phyloP scores from a whole-genome alignment of 148 eudicot species.

The Chenopodium quinoa region DNA sequence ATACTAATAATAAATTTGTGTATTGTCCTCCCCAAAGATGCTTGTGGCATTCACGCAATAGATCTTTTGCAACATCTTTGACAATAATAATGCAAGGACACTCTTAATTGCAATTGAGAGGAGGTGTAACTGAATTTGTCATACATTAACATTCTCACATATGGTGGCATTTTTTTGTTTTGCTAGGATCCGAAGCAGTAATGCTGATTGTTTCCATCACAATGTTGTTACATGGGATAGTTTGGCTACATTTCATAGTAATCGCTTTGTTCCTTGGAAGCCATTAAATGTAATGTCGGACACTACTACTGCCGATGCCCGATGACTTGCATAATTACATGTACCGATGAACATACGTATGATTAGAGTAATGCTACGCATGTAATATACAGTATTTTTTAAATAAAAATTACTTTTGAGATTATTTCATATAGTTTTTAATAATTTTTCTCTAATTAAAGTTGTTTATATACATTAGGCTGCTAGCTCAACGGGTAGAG shows the following conservation, averaged over 20 bases:
- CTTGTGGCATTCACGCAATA: background rate
- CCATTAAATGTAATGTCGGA: slow-evolving; percentile 7
- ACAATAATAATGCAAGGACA: background rate
- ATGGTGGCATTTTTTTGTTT: background rate
- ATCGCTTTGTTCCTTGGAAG: slow-evolving; percentile 1
- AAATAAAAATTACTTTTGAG: too few species aligned
- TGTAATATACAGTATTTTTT: too few species aligned
- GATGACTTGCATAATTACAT: background rate
- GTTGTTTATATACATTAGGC: too few species aligned
- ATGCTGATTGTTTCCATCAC: background rate
- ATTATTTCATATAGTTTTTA: too few species aligned
- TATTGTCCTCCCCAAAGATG: background rate
- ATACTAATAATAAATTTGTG: background rate
- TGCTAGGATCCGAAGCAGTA: background rate
- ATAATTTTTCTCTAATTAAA: too few species aligned
- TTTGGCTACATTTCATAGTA: slow-evolving; percentile 18
- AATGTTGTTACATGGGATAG: slow-evolving; percentile 4
- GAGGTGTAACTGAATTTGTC: background rate
- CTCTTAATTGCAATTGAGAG: background rate
- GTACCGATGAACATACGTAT: too few species aligned
- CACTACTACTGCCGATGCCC: background rate
- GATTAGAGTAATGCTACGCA: too few species aligned
- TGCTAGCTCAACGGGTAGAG: too few species aligned
- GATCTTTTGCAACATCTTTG: background rate
- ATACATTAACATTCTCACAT: slow-evolving; percentile 8